Conservation (phyloP, 495 filamentous ascomycete genomes). For the Trichoderma orchidacearum region DNA sequence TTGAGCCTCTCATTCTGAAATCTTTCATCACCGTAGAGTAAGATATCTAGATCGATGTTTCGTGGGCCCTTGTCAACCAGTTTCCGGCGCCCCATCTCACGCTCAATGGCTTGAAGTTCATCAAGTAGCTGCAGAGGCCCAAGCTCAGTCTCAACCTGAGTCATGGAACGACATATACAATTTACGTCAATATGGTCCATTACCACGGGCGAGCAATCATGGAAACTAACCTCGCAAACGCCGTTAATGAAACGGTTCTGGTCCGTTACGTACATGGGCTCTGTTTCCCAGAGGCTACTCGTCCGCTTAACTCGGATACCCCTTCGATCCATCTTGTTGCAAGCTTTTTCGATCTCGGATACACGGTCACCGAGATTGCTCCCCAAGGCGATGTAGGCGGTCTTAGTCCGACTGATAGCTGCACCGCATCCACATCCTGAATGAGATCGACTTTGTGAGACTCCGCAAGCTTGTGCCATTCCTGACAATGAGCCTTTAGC, state of each 20-base stretch:
- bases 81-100: conserved; percentile 62
- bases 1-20: conserved; percentile 57
- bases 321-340: conserved; percentile 54
- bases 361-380: conserved; percentile 88
- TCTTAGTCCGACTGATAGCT: conserved; percentile 5
- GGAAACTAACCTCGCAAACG: conserved; percentile 66
- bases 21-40: conserved; percentile 64
- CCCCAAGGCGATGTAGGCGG: conserved; percentile 75
- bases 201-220: background rate
- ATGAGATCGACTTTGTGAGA: background rate
- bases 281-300: conserved; percentile 84
- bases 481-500: background rate
- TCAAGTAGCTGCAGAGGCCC: conserved; percentile 63
- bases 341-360: conserved; percentile 68
- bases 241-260: conserved; percentile 87
- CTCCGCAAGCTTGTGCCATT: no score
- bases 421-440: background rate
- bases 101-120: conserved; percentile 71
- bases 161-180: background rate
- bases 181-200: background rate
- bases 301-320: conserved; percentile 65
- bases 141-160: conserved; percentile 69
- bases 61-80: conserved; percentile 85
- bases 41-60: conserved; percentile 86
- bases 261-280: conserved; percentile 89